Base-by-base conservation (phyloP, 495 filamentous ascomycete genomes). In the Mytilinidion resinicola region DNA sequence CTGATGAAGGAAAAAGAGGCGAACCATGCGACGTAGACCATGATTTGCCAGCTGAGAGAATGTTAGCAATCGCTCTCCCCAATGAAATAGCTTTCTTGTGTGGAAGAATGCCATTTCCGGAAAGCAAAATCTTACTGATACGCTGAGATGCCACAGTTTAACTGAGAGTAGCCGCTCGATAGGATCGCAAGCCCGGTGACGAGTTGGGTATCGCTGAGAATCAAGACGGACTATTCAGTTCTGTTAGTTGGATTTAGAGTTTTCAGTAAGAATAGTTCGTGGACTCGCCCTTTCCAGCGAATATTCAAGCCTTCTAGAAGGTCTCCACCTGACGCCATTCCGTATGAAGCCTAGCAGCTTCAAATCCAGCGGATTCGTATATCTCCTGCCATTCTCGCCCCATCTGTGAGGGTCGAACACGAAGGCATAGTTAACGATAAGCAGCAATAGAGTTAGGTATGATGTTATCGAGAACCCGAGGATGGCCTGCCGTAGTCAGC, bases 21-120 rank as follows among this genome's bases (percentile, higher is more conserved):
- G 49, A 75, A 74, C 75, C 74, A 76, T 0, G 71, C 69, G 2
- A 77, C 47, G 19, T 71, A 68, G 0, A 66, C 69, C 21, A 73
- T 59, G 10, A 72, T 59, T 25, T 69, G 67, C 70, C 70, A 78
- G 49, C 25, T 30, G 25, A 2, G 25, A 30, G 25, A 2, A 30
- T 30, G 6, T 30, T 30, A 30, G 25, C 25, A 30, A 6, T 30
- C 25, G 6, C 25, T 2, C 6, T 30, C 2, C 25, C 25, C 25
- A 30, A 30, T 30, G 25, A 30, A 30, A 30, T 30, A 6, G 25
- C 25, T 2, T 30, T 30, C 25, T 2, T 2, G 25, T 30, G 25
- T 6, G 3, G 6, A 30, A 2, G 25, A 30, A 30, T 30, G 25
- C 2, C 25, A 30, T 30, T 2, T 30, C 25, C 2, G 25, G 25